Base-by-base conservation (phyloP, 2,329 filamentous ascomycete species). In the Penicillium sp. region DNA sequence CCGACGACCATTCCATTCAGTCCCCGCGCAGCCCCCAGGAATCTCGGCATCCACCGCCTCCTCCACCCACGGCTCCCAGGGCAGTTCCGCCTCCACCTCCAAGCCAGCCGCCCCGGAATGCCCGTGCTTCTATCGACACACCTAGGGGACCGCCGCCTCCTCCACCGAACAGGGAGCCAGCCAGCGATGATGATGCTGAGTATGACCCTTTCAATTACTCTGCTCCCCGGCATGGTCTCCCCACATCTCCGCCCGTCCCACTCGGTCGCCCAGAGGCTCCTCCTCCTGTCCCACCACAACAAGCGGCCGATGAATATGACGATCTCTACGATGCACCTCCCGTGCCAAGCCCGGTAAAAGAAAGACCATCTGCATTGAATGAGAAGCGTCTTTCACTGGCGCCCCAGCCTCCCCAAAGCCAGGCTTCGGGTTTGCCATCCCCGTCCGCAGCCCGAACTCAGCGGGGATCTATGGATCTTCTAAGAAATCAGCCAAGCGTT, bases 21-120 rank as follows among this genome's bases (percentile, higher is more conserved):
- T 77, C 78, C 49, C 74, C 78, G 45, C 67, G 73, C 50, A 74
- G 68, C 57, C 73, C 75, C 38, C 72, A 71, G 31, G 67, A 67
- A 52, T 67, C 68, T 45, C 71, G 72, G 44, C 68, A 60, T 41
- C 68, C 69, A n/a, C 79, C 81, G 56, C 86, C 84, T 6, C 84
- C 71, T 47, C 72, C 72, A 39, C 86, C 86, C 44, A 70, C 77
- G 56, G 81, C 82, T 49, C 86, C 86, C 13, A 80, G 84, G 63
- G 82, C 79, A 50, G 74, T 82, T 15, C 86, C 87, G 13, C 87
- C 87, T 3, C 86, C 86, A 2, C 78, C 88, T 46, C 87, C 87
- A 18, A 80, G 75, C 59, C 84, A 87, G 58, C 81, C 84, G 12
- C 80, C 79, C 44, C 63, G 60, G 34, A 79, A 78, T 56, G 77